Evolutionary conservation across 2,329 filamentous ascomycete species (phyloP), one percentile per base, ranked within the genome.

Genomic region (Ophiostoma ips): DNA sequence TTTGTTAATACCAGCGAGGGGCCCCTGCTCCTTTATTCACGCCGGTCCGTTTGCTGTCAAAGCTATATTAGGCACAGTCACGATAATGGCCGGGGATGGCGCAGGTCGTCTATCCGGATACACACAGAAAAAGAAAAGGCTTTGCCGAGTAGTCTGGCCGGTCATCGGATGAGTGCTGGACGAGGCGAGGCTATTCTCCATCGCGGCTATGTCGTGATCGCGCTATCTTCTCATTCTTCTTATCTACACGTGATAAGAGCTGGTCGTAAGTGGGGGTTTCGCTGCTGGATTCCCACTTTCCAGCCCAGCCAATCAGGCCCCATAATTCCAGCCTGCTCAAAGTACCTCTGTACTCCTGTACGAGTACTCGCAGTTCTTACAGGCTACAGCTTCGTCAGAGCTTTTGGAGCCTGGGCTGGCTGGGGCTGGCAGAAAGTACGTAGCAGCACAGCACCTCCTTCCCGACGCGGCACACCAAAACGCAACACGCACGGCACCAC

Each of bases 331-430:
- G 3, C 1, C 3, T 12, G 2, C n/a, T 43, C 15, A 4, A 43
- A 9, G 15, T 30, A 30, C 24, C 24, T n/a, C 40, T 24, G 16
- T 43, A 30, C 21, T 19, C 15, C 40, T 18, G 40, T 30, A 30
- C 21, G 15, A 16, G n/a, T n/a, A n/a, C n/a, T n/a, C n/a, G n/a
- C 15, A 28, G 24, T 31, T n/a, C 19, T 30, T 44, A 44, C 40
- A 44, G 41, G 41, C 41, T 41, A 35, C 53, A 54, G 53, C 55
- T 55, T 57, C 55, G 55, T 57, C 55, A 57, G 52, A 57, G 55
- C 55, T 57, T 56, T 56, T 55, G 55, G 50, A 57, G 55, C 55
- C 55, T 57, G 50, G 52, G 34, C 43, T 12, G 43, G 43, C 43
- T 45, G 43, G 16, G 37, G 46, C 49, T 34, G 47, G 43, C 50